Conservation (phyloP, 2,329 filamentous ascomycete genomes). For the Arthroderma sp. region DNA sequence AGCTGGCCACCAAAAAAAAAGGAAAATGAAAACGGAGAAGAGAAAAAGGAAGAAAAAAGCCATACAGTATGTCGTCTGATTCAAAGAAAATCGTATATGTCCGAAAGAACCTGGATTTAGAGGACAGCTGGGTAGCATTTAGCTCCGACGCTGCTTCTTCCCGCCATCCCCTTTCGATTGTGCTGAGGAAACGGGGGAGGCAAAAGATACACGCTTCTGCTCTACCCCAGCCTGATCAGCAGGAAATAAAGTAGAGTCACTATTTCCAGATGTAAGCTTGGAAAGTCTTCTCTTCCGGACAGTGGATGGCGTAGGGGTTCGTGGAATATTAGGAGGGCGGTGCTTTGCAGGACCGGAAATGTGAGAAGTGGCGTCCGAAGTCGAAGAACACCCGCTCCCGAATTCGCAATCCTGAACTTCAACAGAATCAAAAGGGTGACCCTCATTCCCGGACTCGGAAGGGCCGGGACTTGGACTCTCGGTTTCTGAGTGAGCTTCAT, state of each 20-base stretch:
- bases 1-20: neutral
- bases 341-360: constrained; percentile 22
- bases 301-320: constrained; percentile 18
- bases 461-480: constrained; percentile 40
- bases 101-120: neutral
- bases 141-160: constrained; percentile 12
- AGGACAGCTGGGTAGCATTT: neutral
- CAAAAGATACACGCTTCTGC: constrained; percentile 26
- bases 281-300: constrained; percentile 18
- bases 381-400: constrained; percentile 16
- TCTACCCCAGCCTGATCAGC: constrained; percentile 15
- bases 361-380: constrained; percentile 19
- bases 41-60: neutral
- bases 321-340: constrained; percentile 17
- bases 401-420: constrained; percentile 35
- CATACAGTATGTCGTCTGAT: neutral
- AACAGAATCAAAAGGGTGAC: constrained; percentile 33
- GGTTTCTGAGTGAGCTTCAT: constrained; percentile 55
- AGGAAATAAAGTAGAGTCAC: neutral
- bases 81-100: neutral
- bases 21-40: neutral
- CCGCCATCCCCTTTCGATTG: constrained; percentile 14
- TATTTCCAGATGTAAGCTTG: constrained; percentile 1
- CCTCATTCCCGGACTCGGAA: constrained; percentile 41
- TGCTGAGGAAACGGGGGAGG: constrained; percentile 20